Evolutionary conservation across 768 basidiomycete species (phyloP).

Genomic region (Suillus discolor): DNA sequence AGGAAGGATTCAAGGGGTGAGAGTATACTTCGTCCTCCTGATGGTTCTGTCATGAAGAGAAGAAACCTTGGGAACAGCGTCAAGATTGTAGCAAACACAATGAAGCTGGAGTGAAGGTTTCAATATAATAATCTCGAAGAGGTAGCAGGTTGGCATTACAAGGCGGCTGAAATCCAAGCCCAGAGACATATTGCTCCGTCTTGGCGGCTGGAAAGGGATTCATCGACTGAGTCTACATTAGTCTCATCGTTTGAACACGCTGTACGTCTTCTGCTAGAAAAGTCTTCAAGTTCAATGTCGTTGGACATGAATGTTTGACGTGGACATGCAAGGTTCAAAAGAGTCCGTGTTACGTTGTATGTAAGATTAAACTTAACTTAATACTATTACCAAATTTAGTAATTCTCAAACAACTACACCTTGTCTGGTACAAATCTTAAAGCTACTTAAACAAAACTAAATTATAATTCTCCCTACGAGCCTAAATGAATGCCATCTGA

Average conservation of each 20-base stretch:
- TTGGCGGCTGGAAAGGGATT: conserved; percentile 17
- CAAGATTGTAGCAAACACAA: conserved; percentile 38
- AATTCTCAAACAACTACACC: no score
- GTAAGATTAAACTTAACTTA: no score
- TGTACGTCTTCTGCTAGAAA: conserved; percentile 23
- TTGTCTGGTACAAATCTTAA: no score
- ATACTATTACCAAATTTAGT: no score
- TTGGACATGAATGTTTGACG: conserved; percentile 27
- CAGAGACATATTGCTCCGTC: conserved; percentile 37
- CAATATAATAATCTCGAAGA: conserved; percentile 4
- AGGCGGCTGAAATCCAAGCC: conserved; percentile 39
- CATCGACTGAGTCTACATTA: conserved; percentile 13
- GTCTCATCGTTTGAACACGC: conserved; percentile 16
- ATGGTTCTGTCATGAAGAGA: conserved; percentile 62
- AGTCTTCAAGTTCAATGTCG: conserved; percentile 43
- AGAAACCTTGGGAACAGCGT: conserved; percentile 63
- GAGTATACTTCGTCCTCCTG: conserved; percentile 44
- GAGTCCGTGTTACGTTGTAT: background rate
- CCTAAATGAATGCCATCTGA: no score
- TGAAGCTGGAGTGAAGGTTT: conserved; percentile 31
- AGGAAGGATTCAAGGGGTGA: conserved; percentile 74
- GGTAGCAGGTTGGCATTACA: background rate
- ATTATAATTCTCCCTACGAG: no score
- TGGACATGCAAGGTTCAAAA: background rate
- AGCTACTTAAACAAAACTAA: no score